Evolutionary conservation across 768 basidiomycete genomes (phyloP), one percentile per base, ranked within the genome.

Genomic region (Lentinula aciculospora): DNA sequence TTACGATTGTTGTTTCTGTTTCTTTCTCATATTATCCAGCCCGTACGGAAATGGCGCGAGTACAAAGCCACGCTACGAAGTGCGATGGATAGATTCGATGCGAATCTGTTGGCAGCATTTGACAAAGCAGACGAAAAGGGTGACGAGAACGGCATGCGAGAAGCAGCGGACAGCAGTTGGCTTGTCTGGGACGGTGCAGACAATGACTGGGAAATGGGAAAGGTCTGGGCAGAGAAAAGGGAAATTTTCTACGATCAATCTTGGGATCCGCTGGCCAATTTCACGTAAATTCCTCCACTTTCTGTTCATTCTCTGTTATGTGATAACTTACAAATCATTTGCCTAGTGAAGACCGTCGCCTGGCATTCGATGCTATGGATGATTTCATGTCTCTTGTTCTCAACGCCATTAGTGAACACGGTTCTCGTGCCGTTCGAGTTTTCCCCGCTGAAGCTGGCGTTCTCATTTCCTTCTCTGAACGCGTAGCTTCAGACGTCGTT

Each of bases 321-420:
- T 56, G n/a, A 27, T 64, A 40, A 12, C 49, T 28, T 34, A 44
- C 53, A 37, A 48, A 29, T 50, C n/a, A 15, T 42, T 27, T 49
- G 57, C 56, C 19, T 63, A 86, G 84, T 44, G 69, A 73, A 53
- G 79, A 82, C n/a, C 74, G 77, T 32, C 73, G 75, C 39, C 79
- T 98, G 32, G 85, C 92, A 67, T 98, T 99, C 67, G 87, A 86
- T 25, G 82, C 96, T 1, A 98, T 99, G 97, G 93, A 96, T 67
- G 80, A 75, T 21, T 98, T 95, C 71, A 94, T 98, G 76, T 74
- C 74, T 1, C 77, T 79, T 42, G 76, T 94, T 10, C 67, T 95
- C 5, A 67, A 72, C 7, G 77, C 88, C 3, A 77, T 98, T 19
- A 67, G 72, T 2, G 83, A 87, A 39, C 87, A 98, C 61, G 95